Percentiles rank a stretch among this genome's conserved stretches.
phyloP scores from a whole-genome alignment of 257 asterid genomes.

The Nemophila menziesii region DNA sequence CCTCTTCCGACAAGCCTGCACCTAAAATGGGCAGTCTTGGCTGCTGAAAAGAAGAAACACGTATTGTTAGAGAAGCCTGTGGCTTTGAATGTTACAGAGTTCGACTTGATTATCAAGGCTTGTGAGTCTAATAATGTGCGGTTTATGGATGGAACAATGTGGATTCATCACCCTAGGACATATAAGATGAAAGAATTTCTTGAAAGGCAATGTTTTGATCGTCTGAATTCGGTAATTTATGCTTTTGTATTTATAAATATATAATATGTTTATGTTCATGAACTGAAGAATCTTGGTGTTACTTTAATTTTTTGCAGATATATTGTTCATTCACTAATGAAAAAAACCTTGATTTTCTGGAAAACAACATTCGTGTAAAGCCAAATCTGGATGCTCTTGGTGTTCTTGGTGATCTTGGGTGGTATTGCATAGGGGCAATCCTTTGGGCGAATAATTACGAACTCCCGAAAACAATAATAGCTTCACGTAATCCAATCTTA shows the following conservation, averaged over 20 bases:
- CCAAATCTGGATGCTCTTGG: constrained; percentile 75
- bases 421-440: constrained; percentile 68
- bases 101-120: constrained; percentile 8
- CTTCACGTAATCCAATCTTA: constrained; percentile 31
- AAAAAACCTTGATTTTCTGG: constrained; percentile 25
- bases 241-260: not conserved
- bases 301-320: constrained; percentile 21
- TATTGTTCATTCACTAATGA: constrained; percentile 34
- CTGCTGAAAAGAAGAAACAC: constrained; percentile 13
- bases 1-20: constrained; percentile 15
- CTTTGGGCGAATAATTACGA: constrained; percentile 52
- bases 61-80: constrained; percentile 11
- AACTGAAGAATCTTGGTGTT: too few relatives aligned
- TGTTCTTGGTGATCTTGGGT: constrained; percentile 62
- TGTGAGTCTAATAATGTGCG: constrained; percentile 8
- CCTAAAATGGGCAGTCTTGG: constrained; percentile 10
- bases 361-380: constrained; percentile 55
- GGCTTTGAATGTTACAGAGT: constrained; percentile 4
- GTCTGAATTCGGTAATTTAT: constrained; percentile 4
- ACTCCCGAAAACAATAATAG: constrained; percentile 48
- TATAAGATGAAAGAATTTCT: constrained; percentile 4
- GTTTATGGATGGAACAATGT: constrained; percentile 15
- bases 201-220: constrained; percentile 5
- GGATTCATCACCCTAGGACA: constrained; percentile 16
- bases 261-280: not conserved